phyloP scores from a whole-genome alignment of 805 yeast genomes.

The Wickerhamomyces canadensis region DNA sequence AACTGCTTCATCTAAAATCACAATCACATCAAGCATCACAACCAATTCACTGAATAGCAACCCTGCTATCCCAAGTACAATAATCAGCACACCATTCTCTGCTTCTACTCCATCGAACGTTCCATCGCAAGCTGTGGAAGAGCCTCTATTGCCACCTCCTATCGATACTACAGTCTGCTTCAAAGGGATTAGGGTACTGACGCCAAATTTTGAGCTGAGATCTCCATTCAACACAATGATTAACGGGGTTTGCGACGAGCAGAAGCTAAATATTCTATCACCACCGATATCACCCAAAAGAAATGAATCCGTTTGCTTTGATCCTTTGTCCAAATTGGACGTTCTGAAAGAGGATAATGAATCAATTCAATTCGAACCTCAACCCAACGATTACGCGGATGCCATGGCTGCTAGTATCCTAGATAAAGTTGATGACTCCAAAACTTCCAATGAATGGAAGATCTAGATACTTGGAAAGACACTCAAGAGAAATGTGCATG shows the following conservation, averaged over 20 bases:
- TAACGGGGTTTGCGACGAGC: background rate
- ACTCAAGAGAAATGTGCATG: too few relatives aligned
- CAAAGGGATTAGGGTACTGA: background rate
- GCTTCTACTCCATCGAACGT: too few relatives aligned
- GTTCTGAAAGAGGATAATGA: background rate
- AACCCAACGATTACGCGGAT: conserved; percentile 20
- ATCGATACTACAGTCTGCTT: background rate
- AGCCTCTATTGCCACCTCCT: too few relatives aligned
- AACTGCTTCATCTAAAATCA: background rate
- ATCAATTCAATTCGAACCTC: background rate
- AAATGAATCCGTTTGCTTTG: conserved; percentile 5
- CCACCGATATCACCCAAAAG: conserved; percentile 13
- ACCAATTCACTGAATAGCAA: too few relatives aligned
- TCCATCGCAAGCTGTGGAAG: too few relatives aligned
- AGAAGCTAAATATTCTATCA: conserved; percentile 3
- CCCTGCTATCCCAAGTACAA: too few relatives aligned
- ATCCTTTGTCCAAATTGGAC: conserved; percentile 10
- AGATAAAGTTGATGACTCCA: conserved; percentile 19
- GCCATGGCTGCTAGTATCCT: conserved; percentile 24
- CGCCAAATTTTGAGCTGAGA: background rate
- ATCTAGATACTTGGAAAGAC: too few relatives aligned
- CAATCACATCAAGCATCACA: too few relatives aligned
- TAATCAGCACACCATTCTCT: too few relatives aligned
- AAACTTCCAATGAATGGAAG: conserved; percentile 21
- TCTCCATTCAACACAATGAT: background rate